A percentile compares a stretch with the other conserved stretches of the same genome.
Conservation (phyloP, 2,329 filamentous ascomycete genomes). For the Microsporum ferrugineum region DNA sequence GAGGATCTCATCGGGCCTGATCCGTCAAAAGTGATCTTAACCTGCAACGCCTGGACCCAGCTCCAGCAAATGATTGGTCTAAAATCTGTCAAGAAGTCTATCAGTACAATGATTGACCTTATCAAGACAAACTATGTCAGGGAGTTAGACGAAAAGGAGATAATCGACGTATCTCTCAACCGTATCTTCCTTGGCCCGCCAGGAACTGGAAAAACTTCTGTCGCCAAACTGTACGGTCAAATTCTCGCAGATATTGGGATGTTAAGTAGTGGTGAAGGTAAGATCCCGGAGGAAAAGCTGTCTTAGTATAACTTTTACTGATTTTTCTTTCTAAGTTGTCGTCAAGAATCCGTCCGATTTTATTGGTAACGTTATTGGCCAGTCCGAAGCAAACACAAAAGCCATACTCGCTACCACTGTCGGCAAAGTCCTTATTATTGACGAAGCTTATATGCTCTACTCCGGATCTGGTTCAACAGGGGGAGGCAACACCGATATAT, state of each 20-base stretch:
- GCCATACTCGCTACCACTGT: conserved; percentile 53
- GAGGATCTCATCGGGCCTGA: conserved; percentile 63
- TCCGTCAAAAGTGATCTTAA: conserved; percentile 42
- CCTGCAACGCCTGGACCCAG: conserved; percentile 46
- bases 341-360: conserved; percentile 66
- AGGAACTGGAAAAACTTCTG: conserved; percentile 65
- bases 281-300: conserved; percentile 12
- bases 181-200: conserved; percentile 59
- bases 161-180: conserved; percentile 53
- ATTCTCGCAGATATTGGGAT: conserved; percentile 58
- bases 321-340: conserved; percentile 40
- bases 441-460: conserved; percentile 63
- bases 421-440: conserved; percentile 69
- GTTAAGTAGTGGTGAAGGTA: conserved; percentile 56
- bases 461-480: conserved; percentile 23
- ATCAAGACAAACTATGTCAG: conserved; percentile 54
- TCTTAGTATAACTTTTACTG: conserved; percentile 7
- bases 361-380: conserved; percentile 50
- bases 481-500: conserved; percentile 35
- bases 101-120: conserved; percentile 48
- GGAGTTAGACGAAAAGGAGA: conserved; percentile 51
- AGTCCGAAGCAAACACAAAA: conserved; percentile 61
- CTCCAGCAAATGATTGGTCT: conserved; percentile 52
- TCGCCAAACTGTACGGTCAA: conserved; percentile 59
- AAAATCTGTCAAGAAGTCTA: conserved; percentile 48